These are phyloP conservation scores for Parasitella parasitica DNA, from an alignment of 371 early-diverging fungal genomes.

Conservation along the genomic window DNA sequence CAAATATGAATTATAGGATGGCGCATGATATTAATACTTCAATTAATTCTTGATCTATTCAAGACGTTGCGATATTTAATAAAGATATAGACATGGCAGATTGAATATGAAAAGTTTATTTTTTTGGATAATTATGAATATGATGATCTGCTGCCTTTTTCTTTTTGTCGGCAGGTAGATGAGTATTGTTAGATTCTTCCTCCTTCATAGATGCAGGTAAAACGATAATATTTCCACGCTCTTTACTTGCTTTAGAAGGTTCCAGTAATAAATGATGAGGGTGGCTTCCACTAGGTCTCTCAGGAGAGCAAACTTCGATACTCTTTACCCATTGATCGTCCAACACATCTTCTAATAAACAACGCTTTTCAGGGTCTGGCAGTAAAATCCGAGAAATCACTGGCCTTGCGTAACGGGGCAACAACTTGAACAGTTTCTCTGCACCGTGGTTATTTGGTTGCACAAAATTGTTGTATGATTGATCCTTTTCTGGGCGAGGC, in stretches of 20 bases:
- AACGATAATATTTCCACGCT: constrained; percentile 27
- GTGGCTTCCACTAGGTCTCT: constrained; percentile 32
- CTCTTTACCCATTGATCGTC: constrained; percentile 57
- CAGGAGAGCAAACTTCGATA: constrained; percentile 49
- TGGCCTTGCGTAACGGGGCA: constrained; percentile 48
- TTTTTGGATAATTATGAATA: background rate
- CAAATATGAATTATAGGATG: no score
- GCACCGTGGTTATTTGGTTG: constrained; percentile 9
- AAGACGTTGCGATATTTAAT: background rate
- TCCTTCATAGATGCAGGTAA: background rate
- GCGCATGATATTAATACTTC: no score
- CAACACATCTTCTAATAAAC: constrained; percentile 47
- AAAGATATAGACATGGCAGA: background rate
- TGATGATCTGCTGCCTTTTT: background rate
- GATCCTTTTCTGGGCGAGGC: constrained; percentile 54
- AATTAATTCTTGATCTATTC: no score
- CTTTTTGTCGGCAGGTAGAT: background rate
- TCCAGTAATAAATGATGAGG: constrained; percentile 45
- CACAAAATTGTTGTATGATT: constrained; percentile 36
- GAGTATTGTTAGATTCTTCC: background rate
- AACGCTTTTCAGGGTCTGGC: constrained; percentile 50
- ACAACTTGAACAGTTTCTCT: constrained; percentile 37
- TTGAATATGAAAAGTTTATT: background rate
- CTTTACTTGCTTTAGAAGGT: constrained; percentile 27
- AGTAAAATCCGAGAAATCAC: constrained; percentile 51